A percentile compares a stretch with the other conserved stretches of the same genome.
phyloP scores from a whole-genome alignment of 2,329 filamentous ascomycete genomes.

The Tolypocladium ophioglossoides region DNA sequence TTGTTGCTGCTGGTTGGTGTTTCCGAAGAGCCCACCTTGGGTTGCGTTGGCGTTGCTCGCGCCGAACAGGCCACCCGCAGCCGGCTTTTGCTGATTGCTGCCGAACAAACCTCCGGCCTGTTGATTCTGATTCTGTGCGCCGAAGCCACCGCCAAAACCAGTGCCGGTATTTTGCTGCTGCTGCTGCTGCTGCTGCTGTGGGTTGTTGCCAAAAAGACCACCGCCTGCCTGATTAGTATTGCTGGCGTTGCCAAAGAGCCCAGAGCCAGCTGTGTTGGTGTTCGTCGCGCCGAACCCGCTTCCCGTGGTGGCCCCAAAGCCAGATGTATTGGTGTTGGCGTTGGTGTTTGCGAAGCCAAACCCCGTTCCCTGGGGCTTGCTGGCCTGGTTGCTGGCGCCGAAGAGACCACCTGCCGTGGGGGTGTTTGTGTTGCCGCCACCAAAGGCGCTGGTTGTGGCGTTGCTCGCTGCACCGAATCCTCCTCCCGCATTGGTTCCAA shows the following conservation, averaged over 20 bases:
- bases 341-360: conserved; percentile 33
- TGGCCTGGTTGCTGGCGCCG: conserved; percentile 24
- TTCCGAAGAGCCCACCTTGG: conserved; percentile 34
- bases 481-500: conserved; percentile 18
- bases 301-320: conserved; percentile 13
- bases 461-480: conserved; percentile 25
- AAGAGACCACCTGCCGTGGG: conserved; percentile 28
- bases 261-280: conserved; percentile 14
- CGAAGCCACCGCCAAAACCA: conserved; percentile 24
- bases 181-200: conserved; percentile 19
- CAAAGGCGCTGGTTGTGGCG: conserved; percentile 20
- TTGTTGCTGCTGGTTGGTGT: conserved; percentile 30
- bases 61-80: conserved; percentile 26
- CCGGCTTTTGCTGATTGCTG: conserved; percentile 27
- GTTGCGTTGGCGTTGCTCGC: conserved; percentile 12
- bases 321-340: conserved; percentile 12
- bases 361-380: conserved; percentile 23
- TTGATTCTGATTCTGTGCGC: conserved; percentile 18
- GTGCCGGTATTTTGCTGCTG: conserved; percentile 15
- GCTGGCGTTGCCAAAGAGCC: conserved; percentile 30
- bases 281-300: conserved; percentile 24
- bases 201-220: conserved; percentile 33
- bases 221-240: conserved; percentile 25
- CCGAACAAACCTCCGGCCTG: conserved; percentile 34
- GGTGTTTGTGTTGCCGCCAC: conserved; percentile 15